phyloP scores from a whole-genome alignment of 2,329 filamentous ascomycete species.

The Curvularia lunata region DNA sequence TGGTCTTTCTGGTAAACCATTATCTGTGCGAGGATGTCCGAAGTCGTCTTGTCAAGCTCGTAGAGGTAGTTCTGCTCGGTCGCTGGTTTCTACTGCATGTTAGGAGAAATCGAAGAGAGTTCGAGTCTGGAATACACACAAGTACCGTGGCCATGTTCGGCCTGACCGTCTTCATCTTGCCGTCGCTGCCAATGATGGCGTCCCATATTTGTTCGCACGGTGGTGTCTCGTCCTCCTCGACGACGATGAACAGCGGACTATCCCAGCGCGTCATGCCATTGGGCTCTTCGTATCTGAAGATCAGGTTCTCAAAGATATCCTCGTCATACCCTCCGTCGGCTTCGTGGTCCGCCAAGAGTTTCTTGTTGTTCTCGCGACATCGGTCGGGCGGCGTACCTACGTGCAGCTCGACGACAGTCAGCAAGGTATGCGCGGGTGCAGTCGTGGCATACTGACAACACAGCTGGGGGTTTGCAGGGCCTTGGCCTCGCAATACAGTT shows the following conservation, averaged over 20 bases:
- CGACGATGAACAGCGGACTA: constrained; percentile 78
- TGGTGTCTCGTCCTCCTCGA: constrained; percentile 75
- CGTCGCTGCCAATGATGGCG: constrained; percentile 65
- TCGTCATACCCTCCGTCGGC: constrained; percentile 58
- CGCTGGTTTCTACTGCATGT: constrained; percentile 59
- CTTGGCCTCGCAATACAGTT: constrained; percentile 84
- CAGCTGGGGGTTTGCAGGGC: constrained; percentile 77
- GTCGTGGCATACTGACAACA: constrained; percentile 60
- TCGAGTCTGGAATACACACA: constrained; percentile 41
- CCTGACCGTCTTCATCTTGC: constrained; percentile 69
- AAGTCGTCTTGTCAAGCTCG: constrained; percentile 77
- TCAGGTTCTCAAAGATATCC: constrained; percentile 77
- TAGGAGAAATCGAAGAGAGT: neutral
- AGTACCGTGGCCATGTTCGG: constrained; percentile 78
- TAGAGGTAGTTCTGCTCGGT: constrained; percentile 76
- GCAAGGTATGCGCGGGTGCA: constrained; percentile 11
- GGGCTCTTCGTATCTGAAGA: constrained; percentile 84
- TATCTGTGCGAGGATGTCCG: constrained; percentile 74
- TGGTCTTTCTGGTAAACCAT: constrained; percentile 72
- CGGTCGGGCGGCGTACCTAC: constrained; percentile 63
- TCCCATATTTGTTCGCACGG: constrained; percentile 78
- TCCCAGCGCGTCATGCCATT: constrained; percentile 88
- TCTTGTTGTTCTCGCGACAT: constrained; percentile 65
- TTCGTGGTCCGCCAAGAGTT: constrained; percentile 55
- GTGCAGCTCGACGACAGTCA: constrained; percentile 59